phyloP scores from a whole-genome alignment of 345 rosid genomes.

The Hibiscus trionum region DNA sequence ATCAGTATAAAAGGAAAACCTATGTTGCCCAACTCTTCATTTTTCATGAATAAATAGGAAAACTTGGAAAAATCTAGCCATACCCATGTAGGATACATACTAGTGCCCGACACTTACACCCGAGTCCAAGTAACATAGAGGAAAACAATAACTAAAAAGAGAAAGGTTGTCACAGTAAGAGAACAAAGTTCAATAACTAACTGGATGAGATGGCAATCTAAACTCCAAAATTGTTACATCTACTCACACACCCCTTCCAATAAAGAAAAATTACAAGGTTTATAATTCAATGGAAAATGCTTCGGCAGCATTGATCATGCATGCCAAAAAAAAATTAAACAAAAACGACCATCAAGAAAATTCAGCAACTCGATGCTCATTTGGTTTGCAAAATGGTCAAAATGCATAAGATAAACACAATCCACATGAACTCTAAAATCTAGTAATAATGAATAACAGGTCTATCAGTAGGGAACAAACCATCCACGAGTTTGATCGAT shows the following conservation, averaged over 20 bases:
- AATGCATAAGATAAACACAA: not conserved
- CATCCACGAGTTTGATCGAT: constrained; percentile 99
- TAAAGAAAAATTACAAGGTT: not conserved
- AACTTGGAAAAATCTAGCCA: too few species aligned
- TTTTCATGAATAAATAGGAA: too few species aligned
- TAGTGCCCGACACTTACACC: too few species aligned
- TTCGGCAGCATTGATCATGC: not conserved
- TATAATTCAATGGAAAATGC: not conserved
- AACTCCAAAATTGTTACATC: not conserved
- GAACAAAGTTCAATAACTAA: not conserved
- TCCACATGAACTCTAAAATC: not conserved
- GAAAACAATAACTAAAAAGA: not conserved
- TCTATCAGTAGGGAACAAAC: constrained; percentile 35
- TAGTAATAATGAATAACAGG: constrained; percentile 1
- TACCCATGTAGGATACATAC: too few species aligned
- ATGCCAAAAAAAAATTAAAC: not conserved
- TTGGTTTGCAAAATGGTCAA: not conserved
- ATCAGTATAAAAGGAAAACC: not conserved
- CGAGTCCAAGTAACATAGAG: not conserved
- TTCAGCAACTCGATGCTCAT: not conserved
- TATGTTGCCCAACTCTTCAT: too few species aligned
- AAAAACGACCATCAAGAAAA: not conserved
- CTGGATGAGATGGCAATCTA: not conserved
- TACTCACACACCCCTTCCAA: not conserved
- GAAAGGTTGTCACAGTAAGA: not conserved